Percentiles rank a stretch among this genome's conserved stretches.
phyloP scores from a whole-genome alignment of 139 green algal species.

The Asterochloris sp. region DNA sequence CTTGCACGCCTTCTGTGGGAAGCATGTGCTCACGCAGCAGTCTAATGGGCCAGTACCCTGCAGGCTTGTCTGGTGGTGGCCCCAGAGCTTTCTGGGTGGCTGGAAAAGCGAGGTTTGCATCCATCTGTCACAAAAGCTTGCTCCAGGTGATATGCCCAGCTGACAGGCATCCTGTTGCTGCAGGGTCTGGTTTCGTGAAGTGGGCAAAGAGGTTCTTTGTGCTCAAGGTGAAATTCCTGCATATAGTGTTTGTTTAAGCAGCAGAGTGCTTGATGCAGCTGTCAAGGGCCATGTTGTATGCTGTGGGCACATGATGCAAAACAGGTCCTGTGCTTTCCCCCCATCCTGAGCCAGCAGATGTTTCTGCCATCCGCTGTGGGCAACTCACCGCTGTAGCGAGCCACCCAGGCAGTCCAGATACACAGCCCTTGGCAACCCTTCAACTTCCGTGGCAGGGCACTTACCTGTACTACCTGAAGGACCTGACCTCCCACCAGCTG shows the following conservation, averaged over 20 bases:
- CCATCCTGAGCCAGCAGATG: not conserved
- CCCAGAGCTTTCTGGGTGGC: conserved; percentile 11
- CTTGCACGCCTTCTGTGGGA: not conserved
- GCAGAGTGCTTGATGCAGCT: not conserved
- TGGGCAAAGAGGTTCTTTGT: conserved; percentile 17
- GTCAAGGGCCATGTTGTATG: not conserved
- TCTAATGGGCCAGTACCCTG: not conserved
- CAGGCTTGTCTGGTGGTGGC: conserved; percentile 13
- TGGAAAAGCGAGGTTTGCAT: conserved; percentile 11
- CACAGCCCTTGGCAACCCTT: not conserved
- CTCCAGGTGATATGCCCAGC: not conserved
- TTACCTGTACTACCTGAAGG: conserved; percentile 2
- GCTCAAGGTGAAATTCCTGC: not conserved
- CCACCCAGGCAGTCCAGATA: too few species aligned
- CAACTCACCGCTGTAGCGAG: not conserved
- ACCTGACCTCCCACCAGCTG: not conserved
- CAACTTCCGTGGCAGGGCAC: not conserved
- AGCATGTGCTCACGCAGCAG: not conserved
- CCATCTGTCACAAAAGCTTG: too few species aligned
- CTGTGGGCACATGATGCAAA: not conserved
- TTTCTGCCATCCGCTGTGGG: not conserved
- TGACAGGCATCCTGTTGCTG: not conserved
- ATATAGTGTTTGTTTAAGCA: not conserved
- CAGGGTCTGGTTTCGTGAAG: conserved; percentile 9
- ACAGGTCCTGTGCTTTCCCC: too few species aligned